These are phyloP conservation scores for Epichloe elymi DNA, from an alignment of 2,329 filamentous ascomycete species.

Conservation along the genomic window DNA sequence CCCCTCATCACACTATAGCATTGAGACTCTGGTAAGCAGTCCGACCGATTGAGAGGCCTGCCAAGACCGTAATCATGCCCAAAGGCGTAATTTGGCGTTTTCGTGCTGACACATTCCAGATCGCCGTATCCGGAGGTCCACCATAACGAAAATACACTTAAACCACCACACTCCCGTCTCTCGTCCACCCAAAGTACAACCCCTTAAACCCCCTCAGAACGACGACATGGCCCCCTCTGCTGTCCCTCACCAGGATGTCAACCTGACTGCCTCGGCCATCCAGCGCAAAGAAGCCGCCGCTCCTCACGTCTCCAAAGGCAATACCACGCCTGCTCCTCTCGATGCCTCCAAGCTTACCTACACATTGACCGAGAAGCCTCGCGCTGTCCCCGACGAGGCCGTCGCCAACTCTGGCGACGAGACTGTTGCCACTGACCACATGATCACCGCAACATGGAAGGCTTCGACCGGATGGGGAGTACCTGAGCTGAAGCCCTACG, in stretches of 20 bases:
- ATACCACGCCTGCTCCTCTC: constrained; percentile 41
- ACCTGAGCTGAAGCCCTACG: constrained; percentile 65
- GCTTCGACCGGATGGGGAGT: constrained; percentile 53
- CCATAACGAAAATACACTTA: not conserved
- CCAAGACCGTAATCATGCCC: not conserved
- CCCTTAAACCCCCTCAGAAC: not conserved
- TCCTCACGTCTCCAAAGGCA: constrained; percentile 20
- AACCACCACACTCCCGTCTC: not conserved
- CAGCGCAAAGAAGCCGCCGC: constrained; percentile 32
- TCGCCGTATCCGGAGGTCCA: not conserved
- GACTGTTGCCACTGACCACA: constrained; percentile 69
- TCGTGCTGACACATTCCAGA: not conserved
- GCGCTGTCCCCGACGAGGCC: constrained; percentile 38
- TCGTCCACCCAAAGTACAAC: too few species aligned
- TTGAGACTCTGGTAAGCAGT: not conserved
- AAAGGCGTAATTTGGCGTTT: not conserved
- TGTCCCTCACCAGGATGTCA: constrained; percentile 31
- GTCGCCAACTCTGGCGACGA: constrained; percentile 32
- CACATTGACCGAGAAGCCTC: constrained; percentile 36
- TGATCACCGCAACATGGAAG: constrained; percentile 65
- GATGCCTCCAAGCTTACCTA: constrained; percentile 49
- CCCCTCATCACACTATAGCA: not conserved
- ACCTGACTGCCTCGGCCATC: constrained; percentile 39
- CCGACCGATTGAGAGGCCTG: not conserved
- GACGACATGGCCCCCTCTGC: constrained; percentile 33